phyloP scores from a whole-genome alignment of 1,139 yeast species.

The Schwanniomyces etchellsii region DNA sequence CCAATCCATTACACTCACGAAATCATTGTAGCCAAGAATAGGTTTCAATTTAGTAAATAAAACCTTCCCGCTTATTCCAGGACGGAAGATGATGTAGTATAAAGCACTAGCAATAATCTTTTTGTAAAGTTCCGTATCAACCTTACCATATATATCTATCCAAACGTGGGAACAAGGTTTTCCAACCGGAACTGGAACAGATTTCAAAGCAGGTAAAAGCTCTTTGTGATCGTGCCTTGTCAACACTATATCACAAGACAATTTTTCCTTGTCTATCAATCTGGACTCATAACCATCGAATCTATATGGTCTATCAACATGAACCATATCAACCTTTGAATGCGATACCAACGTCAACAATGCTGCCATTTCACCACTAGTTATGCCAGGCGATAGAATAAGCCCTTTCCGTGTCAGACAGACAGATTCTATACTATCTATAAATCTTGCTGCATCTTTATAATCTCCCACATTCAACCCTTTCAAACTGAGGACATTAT shows the following conservation, averaged over 20 bases:
- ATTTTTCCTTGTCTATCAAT: conserved; percentile 51
- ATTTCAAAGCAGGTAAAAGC: conserved; percentile 2
- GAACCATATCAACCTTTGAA: conserved; percentile 32
- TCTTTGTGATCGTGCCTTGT: conserved; percentile 1
- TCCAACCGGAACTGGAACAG: conserved; percentile 47
- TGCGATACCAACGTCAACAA: conserved; percentile 42
- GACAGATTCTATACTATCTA: conserved; percentile 30
- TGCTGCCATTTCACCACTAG: conserved; percentile 53
- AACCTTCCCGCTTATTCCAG: conserved; percentile 49
- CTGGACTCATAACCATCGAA: conserved; percentile 59
- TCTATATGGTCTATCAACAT: conserved; percentile 49
- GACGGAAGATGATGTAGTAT: conserved; percentile 52
- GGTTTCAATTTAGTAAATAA: conserved; percentile 32
- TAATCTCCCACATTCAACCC: conserved; percentile 36
- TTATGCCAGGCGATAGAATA: conserved; percentile 52
- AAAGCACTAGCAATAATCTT: conserved; percentile 45
- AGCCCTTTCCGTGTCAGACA: conserved; percentile 44
- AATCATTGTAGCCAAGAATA: conserved; percentile 46
- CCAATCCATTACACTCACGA: conserved; percentile 53
- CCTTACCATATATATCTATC: conserved; percentile 61
- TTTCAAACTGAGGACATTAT: conserved; percentile 33
- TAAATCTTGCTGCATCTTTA: conserved; percentile 40
- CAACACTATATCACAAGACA: conserved; percentile 59
- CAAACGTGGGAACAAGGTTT: conserved; percentile 65
- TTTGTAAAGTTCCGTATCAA: conserved; percentile 58